A percentile compares a stretch with the other conserved stretches of the same genome.
These are phyloP conservation scores for Lobulomyces angularis DNA, from an alignment of 192 early-diverging fungal genomes.

Conservation along the genomic window DNA sequence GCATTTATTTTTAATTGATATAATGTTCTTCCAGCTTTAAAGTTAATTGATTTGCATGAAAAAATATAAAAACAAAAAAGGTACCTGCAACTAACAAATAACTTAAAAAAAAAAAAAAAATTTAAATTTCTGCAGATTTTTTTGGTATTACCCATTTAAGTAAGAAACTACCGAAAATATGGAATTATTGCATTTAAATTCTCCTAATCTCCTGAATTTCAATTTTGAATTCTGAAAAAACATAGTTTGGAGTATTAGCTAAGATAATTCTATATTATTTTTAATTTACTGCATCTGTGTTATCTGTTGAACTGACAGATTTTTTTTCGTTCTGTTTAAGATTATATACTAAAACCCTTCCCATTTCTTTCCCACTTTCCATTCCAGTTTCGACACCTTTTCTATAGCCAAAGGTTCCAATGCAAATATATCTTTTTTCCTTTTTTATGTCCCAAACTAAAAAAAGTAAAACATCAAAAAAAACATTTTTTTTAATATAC, in stretches of 20 bases:
- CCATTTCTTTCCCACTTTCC: not conserved
- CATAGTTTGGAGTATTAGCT: not conserved
- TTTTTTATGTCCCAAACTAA: slow-evolving; percentile 34
- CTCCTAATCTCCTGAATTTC: slow-evolving; percentile 25
- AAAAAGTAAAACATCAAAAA: not conserved
- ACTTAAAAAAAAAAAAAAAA: slow-evolving; percentile 5
- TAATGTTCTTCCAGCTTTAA: slow-evolving; percentile 15
- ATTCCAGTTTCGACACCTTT: not conserved
- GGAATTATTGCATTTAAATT: slow-evolving; percentile 11
- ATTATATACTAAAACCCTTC: slow-evolving; percentile 34
- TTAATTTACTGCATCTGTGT: no score
- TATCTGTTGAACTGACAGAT: no score
- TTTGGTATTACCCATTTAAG: slow-evolving; percentile 21
- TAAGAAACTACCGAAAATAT: slow-evolving; percentile 23
- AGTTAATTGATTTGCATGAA: no score
- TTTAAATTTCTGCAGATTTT: slow-evolving; percentile 1
- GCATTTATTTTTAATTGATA: slow-evolving; percentile 37
- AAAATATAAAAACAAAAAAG: no score
- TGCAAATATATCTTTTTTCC: slow-evolving; percentile 28
- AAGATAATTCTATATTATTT: not conserved
- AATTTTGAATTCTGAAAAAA: slow-evolving; percentile 5
- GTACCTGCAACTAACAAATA: slow-evolving; percentile 31
- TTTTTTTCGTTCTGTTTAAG: slow-evolving; percentile 24
- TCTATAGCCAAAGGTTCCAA: slow-evolving; percentile 23
- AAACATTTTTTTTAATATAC: slow-evolving; percentile 10